phyloP scores from a whole-genome alignment of 2,329 filamentous ascomycete genomes.

The Paraphoma chrysanthemicola region DNA sequence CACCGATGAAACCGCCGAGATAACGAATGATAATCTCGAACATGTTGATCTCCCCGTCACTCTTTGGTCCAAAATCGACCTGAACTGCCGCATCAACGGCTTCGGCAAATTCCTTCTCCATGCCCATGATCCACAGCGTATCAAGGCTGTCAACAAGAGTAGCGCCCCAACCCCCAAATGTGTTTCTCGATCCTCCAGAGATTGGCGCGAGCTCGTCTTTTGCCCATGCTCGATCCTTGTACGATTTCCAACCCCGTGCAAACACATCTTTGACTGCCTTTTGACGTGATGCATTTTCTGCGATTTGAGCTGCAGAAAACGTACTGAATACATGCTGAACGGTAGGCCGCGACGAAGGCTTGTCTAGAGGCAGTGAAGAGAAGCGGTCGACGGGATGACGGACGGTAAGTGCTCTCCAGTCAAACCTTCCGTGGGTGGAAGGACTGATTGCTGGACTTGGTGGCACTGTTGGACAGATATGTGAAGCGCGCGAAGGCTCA shows the following conservation, averaged over 20 bases:
- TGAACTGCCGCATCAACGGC: constrained; percentile 50
- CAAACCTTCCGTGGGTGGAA: constrained; percentile 16
- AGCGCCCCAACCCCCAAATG: constrained; percentile 56
- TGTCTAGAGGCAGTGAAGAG: constrained; percentile 8
- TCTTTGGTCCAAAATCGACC: constrained; percentile 51
- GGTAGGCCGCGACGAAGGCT: constrained; percentile 3
- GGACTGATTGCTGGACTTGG: constrained; percentile 14
- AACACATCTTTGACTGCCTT: constrained; percentile 43
- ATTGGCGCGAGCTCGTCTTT: constrained; percentile 56
- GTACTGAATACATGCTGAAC: constrained; percentile 10
- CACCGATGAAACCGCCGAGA: constrained; percentile 81
- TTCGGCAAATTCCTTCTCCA: constrained; percentile 53
- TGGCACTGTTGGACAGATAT: constrained; percentile 16
- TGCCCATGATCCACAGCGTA: constrained; percentile 55
- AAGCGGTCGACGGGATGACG: constrained; percentile 14
- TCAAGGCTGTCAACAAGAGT: constrained; percentile 54
- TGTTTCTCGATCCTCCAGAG: constrained; percentile 44
- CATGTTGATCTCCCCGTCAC: constrained; percentile 51
- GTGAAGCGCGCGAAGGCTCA: constrained; percentile 1
- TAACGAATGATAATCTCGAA: constrained; percentile 72
- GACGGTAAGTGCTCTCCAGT: constrained; percentile 19
- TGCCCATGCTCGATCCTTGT: constrained; percentile 57
- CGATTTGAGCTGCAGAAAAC: not conserved
- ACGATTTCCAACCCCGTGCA: constrained; percentile 54
- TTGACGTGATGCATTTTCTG: constrained; percentile 49